These are phyloP conservation scores for Juglanconis sp. DNA, from an alignment of 2,329 filamentous ascomycete species.

Conservation along the genomic window DNA sequence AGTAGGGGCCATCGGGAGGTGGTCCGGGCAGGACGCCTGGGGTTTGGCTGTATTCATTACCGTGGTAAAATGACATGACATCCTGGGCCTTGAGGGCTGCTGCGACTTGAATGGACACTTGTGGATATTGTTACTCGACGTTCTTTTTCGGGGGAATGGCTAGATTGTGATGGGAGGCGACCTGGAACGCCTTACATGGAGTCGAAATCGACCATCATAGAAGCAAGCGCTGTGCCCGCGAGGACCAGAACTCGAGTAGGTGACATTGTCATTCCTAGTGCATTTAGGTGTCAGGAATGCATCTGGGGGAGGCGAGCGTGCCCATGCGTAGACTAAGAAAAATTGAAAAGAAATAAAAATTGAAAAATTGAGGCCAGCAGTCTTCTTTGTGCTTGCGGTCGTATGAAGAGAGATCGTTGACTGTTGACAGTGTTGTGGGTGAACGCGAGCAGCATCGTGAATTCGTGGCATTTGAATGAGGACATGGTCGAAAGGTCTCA, in stretches of 20 bases:
- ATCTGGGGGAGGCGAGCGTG: not conserved
- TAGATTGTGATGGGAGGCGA: too few relatives aligned
- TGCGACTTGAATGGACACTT: not conserved
- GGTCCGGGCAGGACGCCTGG: slow-evolving; percentile 31
- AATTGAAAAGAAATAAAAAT: too few relatives aligned
- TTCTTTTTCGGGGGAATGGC: not conserved
- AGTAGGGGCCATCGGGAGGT: slow-evolving; percentile 32
- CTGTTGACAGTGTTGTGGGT: not conserved
- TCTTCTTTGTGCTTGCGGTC: too few relatives aligned
- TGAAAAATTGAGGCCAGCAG: not conserved
- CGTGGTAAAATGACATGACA: slow-evolving; percentile 29
- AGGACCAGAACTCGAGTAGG: not conserved
- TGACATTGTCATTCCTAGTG: not conserved
- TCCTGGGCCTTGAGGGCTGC: slow-evolving; percentile 25
- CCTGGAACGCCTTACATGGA: not conserved
- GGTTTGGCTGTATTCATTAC: slow-evolving; percentile 27
- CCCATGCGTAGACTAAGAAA: too few relatives aligned
- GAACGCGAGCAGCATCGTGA: too few relatives aligned
- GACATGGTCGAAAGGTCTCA: too few relatives aligned
- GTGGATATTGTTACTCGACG: not conserved
- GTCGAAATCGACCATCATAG: not conserved
- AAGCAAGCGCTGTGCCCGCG: not conserved
- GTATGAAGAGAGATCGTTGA: not conserved
- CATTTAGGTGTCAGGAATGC: too few relatives aligned
- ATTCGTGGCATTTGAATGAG: too few relatives aligned